Base-by-base conservation (phyloP, 176 grass and related monocot species). In the Phoenix dactylifera region DNA sequence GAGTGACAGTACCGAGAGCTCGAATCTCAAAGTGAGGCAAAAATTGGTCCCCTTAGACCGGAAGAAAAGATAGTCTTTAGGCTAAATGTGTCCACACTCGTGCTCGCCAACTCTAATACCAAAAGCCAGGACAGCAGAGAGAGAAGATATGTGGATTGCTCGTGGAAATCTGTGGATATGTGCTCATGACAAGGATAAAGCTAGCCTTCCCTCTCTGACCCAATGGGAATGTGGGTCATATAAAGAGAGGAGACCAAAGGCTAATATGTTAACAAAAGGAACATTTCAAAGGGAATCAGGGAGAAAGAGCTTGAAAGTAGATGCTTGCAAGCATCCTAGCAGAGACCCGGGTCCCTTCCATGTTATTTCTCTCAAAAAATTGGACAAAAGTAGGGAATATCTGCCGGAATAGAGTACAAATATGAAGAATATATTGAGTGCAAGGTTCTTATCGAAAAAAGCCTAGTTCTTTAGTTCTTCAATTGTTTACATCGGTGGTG, bases 1-100 rank as follows among this genome's bases (percentile, higher is more conserved):
- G 62, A 52, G 84, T 71, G 75, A 68, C 50, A 62, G 44, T 63
- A 71, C 24, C 84, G 66, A 82, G 78, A 77, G 55, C 74, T 85
- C 83, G 77, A 65, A 85, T 77, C 83, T 85, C 77, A 35, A 80
- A 52, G 24, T 24, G 20, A n/a, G 30, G 39, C 62, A 64, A 64
- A 50, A 7, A 64, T 9, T 9, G 7, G 39, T 64, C 44, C 20
- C 54, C 22, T 20, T 20, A 12, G 3, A 23, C 22, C 7, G 19
- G 19, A 18, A 20, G 22, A 56, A 22, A 22, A 20, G 54, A 18
- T 22, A 4, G 54, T 14, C 35, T 14, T 44, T 3, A 44, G 35
- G 35, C 54, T 10, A 20, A 20, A 10, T 56, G 54, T 18, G 54
- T 7, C 22, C 54, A 4, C 54, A 23, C 54, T 56, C 19, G 19